Base-by-base conservation (phyloP, 2,329 filamentous ascomycete genomes). In the Venturia effusa region DNA sequence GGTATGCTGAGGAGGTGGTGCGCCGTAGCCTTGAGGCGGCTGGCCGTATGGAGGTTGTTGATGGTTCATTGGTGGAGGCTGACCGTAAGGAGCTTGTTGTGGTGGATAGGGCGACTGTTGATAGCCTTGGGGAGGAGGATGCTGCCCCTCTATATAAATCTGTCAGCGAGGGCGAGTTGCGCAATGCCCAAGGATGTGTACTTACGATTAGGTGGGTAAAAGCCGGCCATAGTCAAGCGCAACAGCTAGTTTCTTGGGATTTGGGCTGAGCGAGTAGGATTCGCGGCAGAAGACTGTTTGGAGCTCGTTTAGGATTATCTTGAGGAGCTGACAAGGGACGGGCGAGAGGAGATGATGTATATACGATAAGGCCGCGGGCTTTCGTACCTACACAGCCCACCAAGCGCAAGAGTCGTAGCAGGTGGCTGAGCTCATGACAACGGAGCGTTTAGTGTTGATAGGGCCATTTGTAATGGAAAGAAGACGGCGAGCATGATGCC, bases 11-110 rank as follows among this genome's bases (percentile, higher is more conserved):
- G 51, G 51, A 57, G 51, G 51, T 13, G 51, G 51, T 13, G 69
- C 65, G 27, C 66, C 66, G 57, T 71, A 71, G 11, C 68, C 73
- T 68, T 68, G 43, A 69, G 72, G 43, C 62, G 65, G 59, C 65
- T 70, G 66, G 70, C 69, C 57, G 64, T 72, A 71, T 64, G 70
- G 73, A 64, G 75, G 66, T 34, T 54, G 48, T 32, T 32, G 59
- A 63, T 39, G 57, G 66, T 39, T 61, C 54, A 41, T 60, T 60
- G 55, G 59, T 63, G 54, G 59, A 60, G 54, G 54, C 61, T 39
- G 60, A 61, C 63, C 67, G 64, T 70, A 69, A 15, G 69, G 68
- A n/a, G 69, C 69, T 27, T 69, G 66, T 54, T 45, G 69, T 64
- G 39, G 59, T 24, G 55, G 55, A 37, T 67, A 63, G 13, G 64